Conservation (phyloP, 495 filamentous ascomycete species). For the Copromyces sp. region DNA sequence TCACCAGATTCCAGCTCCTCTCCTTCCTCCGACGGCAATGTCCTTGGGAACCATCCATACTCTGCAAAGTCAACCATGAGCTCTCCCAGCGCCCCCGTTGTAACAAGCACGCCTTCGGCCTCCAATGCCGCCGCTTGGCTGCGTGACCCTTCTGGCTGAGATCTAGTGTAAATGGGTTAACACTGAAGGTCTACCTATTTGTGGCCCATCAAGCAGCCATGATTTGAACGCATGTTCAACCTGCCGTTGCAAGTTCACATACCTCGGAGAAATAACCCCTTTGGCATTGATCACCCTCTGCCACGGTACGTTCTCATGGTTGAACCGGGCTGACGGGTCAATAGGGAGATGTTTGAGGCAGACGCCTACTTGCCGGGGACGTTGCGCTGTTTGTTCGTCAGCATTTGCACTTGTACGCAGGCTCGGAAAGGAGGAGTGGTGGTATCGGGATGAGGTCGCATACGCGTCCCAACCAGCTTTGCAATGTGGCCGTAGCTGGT, state of each 20-base stretch:
- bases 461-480: slow-evolving; percentile 67
- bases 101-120: slow-evolving; percentile 60
- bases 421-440: neutral
- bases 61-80: slow-evolving; percentile 53
- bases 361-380: slow-evolving; percentile 75
- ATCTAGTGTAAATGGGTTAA: slow-evolving; percentile 29
- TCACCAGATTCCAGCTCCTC: slow-evolving; percentile 10
- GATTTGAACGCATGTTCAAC: neutral
- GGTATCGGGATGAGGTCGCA: slow-evolving; percentile 16
- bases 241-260: neutral
- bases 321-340: slow-evolving; percentile 40
- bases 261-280: slow-evolving; percentile 79
- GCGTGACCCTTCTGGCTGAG: slow-evolving; percentile 51
- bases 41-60: slow-evolving; percentile 69
- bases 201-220: neutral
- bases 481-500: slow-evolving; percentile 90
- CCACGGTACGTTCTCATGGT: slow-evolving; percentile 80
- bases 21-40: slow-evolving; percentile 41
- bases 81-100: slow-evolving; percentile 54
- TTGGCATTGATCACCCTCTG: slow-evolving; percentile 84
- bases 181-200: neutral
- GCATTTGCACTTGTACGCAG: neutral
- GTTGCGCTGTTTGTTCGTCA: slow-evolving; percentile 39
- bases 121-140: slow-evolving; percentile 59
- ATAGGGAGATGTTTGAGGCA: slow-evolving; percentile 74